Evolutionary conservation across 2,329 filamentous ascomycete genomes (phyloP).

Genomic region (Diaporthe eres): DNA sequence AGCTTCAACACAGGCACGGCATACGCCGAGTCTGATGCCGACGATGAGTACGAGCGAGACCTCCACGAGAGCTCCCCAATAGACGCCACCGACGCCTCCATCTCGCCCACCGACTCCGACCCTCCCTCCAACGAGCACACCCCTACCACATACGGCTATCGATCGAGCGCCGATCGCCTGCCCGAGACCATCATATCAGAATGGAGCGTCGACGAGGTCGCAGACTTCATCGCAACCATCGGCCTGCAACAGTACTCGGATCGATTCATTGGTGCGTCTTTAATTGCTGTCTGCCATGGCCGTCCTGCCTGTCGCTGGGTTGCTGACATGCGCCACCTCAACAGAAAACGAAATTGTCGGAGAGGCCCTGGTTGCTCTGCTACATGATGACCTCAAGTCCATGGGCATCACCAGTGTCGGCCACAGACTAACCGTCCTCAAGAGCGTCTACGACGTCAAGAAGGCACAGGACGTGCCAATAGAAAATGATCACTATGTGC

Average conservation of each 20-base stretch:
- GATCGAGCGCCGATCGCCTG: slow-evolving; percentile 73
- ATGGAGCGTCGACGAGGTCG: slow-evolving; percentile 89
- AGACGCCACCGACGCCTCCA: slow-evolving; percentile 75
- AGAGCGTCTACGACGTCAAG: slow-evolving; percentile 97
- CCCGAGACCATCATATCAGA: slow-evolving; percentile 83
- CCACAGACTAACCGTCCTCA: slow-evolving; percentile 93
- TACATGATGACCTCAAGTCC: slow-evolving; percentile 94
- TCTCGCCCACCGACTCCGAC: slow-evolving; percentile 80
- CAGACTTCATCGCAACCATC: slow-evolving; percentile 86
- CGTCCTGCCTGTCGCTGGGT: background rate
- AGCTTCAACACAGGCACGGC: slow-evolving; percentile 76
- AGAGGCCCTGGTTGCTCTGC: slow-evolving; percentile 88
- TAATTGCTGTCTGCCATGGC: slow-evolving; percentile 3
- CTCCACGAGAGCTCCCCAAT: slow-evolving; percentile 77
- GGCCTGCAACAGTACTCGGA: slow-evolving; percentile 87
- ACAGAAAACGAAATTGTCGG: slow-evolving; percentile 95
- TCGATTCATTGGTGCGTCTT: slow-evolving; percentile 82
- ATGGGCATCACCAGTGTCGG: slow-evolving; percentile 95
- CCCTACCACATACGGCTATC: slow-evolving; percentile 82
- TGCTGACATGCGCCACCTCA: slow-evolving; percentile 44
- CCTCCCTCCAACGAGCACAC: slow-evolving; percentile 81
- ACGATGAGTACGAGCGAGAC: slow-evolving; percentile 86
- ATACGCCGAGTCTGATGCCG: slow-evolving; percentile 85
- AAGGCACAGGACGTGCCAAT: slow-evolving; percentile 92
- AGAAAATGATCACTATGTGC: slow-evolving; percentile 94